phyloP scores from a whole-genome alignment of 306 rosid genomes.

The Bauhinia variegata region DNA sequence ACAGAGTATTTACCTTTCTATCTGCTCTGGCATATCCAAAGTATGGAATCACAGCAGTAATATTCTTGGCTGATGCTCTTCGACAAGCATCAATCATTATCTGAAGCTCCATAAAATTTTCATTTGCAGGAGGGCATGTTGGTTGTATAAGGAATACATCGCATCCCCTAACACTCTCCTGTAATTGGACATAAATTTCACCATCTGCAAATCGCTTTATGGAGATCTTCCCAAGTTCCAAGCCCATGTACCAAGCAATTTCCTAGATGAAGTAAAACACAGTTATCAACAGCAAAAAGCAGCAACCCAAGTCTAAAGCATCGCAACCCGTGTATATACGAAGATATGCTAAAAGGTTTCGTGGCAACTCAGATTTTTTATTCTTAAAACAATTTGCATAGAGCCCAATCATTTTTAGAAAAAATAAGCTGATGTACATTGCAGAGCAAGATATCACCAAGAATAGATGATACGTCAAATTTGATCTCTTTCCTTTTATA shows the following conservation, averaged over 20 bases:
- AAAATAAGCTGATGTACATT: not conserved
- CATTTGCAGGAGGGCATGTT: constrained; percentile 93
- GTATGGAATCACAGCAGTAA: constrained; percentile 93
- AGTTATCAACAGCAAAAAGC: constrained; percentile 16
- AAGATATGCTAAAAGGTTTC: not conserved
- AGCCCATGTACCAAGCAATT: constrained; percentile 89
- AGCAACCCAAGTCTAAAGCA: not conserved
- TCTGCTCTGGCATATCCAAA: constrained; percentile 99
- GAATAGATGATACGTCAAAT: not conserved
- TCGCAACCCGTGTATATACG: not conserved
- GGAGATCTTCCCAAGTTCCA: constrained; percentile 79
- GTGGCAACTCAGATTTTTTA: not conserved
- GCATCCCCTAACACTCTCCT: constrained; percentile 97
- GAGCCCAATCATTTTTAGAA: no score
- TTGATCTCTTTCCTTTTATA: not conserved
- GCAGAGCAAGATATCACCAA: no score
- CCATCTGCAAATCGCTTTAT: constrained; percentile 97
- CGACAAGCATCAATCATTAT: constrained; percentile 95
- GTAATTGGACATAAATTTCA: constrained; percentile 88
- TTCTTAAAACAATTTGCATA: not conserved
- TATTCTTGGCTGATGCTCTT: constrained; percentile 88
- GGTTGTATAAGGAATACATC: constrained; percentile 87
- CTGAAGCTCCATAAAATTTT: constrained; percentile 90
- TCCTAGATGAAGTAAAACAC: constrained; percentile 51
- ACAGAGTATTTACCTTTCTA: constrained; percentile 71